A percentile compares a stretch with the other conserved stretches of the same genome.
phyloP scores from a whole-genome alignment of 2,329 filamentous ascomycete genomes.

The Trichophyton schoenleinii region DNA sequence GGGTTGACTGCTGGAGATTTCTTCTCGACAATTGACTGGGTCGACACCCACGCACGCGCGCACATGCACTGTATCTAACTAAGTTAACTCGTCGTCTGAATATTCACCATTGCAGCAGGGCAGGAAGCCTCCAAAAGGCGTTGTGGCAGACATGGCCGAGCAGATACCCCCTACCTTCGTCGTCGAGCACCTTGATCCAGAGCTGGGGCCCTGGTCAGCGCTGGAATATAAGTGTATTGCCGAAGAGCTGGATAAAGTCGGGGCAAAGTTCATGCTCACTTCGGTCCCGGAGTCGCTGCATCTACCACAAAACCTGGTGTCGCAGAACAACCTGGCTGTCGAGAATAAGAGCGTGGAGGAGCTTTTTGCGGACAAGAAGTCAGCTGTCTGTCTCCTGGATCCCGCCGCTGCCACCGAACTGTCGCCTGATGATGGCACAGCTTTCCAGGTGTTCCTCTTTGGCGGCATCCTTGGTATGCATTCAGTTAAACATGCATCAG shows the following conservation, averaged over 20 bases:
- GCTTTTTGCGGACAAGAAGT: slow-evolving; percentile 59
- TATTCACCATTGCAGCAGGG: no score
- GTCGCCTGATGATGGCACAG: slow-evolving; percentile 65
- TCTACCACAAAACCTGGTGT: slow-evolving; percentile 48
- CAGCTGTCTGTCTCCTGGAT: slow-evolving; percentile 76
- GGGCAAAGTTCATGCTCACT: slow-evolving; percentile 65
- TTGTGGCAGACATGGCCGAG: not conserved
- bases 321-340: slow-evolving; percentile 51
- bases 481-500: not conserved
- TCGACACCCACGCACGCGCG: no score
- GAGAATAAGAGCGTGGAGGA: slow-evolving; percentile 71
- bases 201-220: slow-evolving; percentile 86
- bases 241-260: slow-evolving; percentile 56
- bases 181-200: slow-evolving; percentile 91
- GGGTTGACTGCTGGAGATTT: no score
- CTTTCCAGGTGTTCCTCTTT: slow-evolving; percentile 86
- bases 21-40: no score
- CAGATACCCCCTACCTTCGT: slow-evolving; percentile 46
- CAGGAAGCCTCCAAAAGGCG: no score
- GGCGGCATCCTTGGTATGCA: slow-evolving; percentile 78
- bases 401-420: slow-evolving; percentile 72
- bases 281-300: slow-evolving; percentile 59
- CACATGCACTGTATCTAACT: no score
- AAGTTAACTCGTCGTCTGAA: no score
- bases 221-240: slow-evolving; percentile 87